Percentiles rank a stretch among this genome's conserved stretches.
Evolutionary conservation across 2,329 filamentous ascomycete species (phyloP).

Genomic region (Xylariaceae sp.): DNA sequence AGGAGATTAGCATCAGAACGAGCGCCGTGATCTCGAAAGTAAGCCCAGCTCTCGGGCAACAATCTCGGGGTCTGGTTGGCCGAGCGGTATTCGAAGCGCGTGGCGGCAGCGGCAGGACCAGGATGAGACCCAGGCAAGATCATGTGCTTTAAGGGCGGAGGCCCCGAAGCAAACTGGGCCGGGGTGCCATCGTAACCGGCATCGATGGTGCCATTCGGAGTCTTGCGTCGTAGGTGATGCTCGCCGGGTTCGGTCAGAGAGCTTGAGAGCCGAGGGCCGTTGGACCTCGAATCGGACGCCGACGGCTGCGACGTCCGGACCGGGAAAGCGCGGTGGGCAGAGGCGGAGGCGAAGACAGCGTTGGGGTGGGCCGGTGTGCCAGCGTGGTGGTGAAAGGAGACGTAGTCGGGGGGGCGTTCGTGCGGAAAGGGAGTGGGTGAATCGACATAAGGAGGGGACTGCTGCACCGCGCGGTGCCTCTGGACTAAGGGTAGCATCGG

Average conservation of each 20-base stretch:
- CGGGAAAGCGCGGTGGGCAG: conserved; percentile 26
- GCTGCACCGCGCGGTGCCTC: conserved; percentile 43
- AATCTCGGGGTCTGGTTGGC: conserved; percentile 9
- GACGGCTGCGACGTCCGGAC: conserved; percentile 28
- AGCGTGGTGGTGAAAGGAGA: conserved; percentile 8
- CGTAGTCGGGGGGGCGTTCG: conserved; percentile 17
- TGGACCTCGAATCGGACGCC: conserved; percentile 22
- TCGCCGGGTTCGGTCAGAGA: conserved; percentile 41
- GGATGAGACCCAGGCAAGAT: conserved; percentile 51
- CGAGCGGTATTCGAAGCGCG: conserved; percentile 16
- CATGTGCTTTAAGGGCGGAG: conserved; percentile 76
- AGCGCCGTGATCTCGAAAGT: too few relatives aligned
- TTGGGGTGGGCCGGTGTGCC: conserved; percentile 6
- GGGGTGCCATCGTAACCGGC: conserved; percentile 85
- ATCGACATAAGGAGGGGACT: conserved; percentile 30
- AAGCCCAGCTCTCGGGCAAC: conserved; percentile 15
- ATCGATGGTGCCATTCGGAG: conserved; percentile 85
- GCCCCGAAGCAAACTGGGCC: conserved; percentile 62
- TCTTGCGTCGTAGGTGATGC: conserved; percentile 82
- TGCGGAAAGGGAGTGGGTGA: conserved; percentile 21
- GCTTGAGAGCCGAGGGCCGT: conserved; percentile 17
- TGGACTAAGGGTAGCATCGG: conserved; percentile 45
- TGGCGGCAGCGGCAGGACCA: conserved; percentile 23
- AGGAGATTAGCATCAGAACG: conserved; percentile 12
- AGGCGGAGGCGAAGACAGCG: conserved; percentile 9